phyloP scores from a whole-genome alignment of 345 rosid genomes.

The Conringia planisiliqua region DNA sequence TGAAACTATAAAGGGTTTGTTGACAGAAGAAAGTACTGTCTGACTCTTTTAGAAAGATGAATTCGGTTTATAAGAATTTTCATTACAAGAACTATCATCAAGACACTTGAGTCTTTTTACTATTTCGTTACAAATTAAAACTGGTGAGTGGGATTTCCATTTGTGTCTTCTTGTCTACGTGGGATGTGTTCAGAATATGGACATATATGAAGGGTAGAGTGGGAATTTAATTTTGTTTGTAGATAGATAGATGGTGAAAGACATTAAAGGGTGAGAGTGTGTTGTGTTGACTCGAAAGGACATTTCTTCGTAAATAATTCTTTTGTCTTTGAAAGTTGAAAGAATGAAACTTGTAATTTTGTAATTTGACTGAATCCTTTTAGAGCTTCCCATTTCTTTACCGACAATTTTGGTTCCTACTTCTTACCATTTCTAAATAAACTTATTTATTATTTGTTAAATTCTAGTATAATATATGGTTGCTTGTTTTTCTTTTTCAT shows the following conservation, averaged over 20 bases:
- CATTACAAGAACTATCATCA: background rate
- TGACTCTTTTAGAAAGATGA: background rate
- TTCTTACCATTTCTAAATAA: background rate
- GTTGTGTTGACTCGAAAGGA: slow-evolving; percentile 15
- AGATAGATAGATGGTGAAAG: slow-evolving; percentile 17
- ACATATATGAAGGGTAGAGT: slow-evolving; percentile 45
- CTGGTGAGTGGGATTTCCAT: slow-evolving; percentile 41
- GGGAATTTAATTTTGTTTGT: slow-evolving; percentile 43
- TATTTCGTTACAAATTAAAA: background rate
- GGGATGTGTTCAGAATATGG: slow-evolving; percentile 41
- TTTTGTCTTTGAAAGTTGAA: background rate
- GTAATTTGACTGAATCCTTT: slow-evolving; percentile 15
- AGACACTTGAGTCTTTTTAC: background rate
- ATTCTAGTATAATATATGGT: background rate
- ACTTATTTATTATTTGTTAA: background rate
- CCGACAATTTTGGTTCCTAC: slow-evolving; percentile 6
- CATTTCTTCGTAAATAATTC: background rate
- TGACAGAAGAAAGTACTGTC: background rate
- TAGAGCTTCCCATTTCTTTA: slow-evolving; percentile 2
- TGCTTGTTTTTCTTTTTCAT: background rate
- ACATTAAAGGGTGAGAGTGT: slow-evolving; percentile 9
- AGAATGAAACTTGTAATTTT: background rate
- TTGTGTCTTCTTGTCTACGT: slow-evolving; percentile 47
- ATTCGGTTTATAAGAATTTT: background rate
- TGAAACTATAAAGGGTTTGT: background rate